Evolutionary conservation across 106 monocot genomes (phyloP), one percentile per base, ranked within the genome.

Genomic region (Triglochin maritima): DNA sequence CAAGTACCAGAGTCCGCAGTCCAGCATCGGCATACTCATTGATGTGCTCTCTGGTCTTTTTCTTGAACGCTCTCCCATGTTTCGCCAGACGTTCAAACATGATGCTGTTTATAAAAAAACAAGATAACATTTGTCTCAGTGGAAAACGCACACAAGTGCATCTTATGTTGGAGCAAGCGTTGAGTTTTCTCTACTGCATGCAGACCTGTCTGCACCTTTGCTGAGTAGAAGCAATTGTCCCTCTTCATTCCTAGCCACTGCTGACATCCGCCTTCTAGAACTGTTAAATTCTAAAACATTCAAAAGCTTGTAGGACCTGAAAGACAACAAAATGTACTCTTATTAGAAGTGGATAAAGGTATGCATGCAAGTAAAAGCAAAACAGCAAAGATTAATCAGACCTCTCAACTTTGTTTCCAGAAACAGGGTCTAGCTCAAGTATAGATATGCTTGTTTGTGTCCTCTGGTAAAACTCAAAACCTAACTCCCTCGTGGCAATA

Each of bases 161-260:
- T 29, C 29, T 29, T 29, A 29, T 29, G 29, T 29, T 29, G 29
- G 29, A 29, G 1, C 29, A 29, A 29, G 29, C 29, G 1, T 29
- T 29, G 29, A 29, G 55, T 55, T 59, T 12, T 41, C 16, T 3
- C 13, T 49, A 48, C n/a, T 56, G 44, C 8, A 5, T 62, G 72
- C 81, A 59, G 12, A 94, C 94, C 77, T 94, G 72, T 98, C 96
- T 53, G 96, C 96, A 44, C 96, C 96, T 81, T 98, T 98, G 71
- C 84, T 80, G 15, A 91, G 86, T 54, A 98, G 77, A 8, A 91
- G 66, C 54, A 88, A 68, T 61, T 80, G 88, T 12, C 82, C 88
- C 59, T 88, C 86, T 8, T 83, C 76, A 47, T 77, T 77, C 80
- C 65, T 78, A 55, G 88, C 91, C 53, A 98, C 79, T 52, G 91